These are phyloP conservation scores for Fusarium nisikadoi DNA, from an alignment of 2,329 filamentous ascomycete genomes.

Conservation along the genomic window DNA sequence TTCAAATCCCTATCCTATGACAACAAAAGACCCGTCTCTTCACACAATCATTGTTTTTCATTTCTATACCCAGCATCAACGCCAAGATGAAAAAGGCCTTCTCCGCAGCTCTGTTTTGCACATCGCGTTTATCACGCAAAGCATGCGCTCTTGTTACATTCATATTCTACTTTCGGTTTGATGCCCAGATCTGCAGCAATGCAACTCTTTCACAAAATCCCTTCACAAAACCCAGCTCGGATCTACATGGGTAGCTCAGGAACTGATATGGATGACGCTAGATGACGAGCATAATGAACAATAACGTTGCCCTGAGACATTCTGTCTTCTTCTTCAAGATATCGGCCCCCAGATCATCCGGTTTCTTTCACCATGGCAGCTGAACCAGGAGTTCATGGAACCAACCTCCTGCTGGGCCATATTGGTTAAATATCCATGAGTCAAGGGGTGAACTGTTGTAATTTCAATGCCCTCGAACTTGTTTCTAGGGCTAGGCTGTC, in stretches of 20 bases:
- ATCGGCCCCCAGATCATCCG: constrained; percentile 17
- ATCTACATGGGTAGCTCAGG: background rate
- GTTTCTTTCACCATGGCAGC: constrained; percentile 47
- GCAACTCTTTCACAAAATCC: background rate
- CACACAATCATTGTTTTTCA: background rate
- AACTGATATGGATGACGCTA: too few species aligned
- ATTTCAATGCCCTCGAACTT: constrained; percentile 29
- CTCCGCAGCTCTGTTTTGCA: background rate
- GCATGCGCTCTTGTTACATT: background rate
- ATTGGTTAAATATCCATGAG: constrained; percentile 39
- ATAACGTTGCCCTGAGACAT: constrained; percentile 35
- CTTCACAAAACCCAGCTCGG: background rate
- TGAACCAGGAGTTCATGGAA: constrained; percentile 51
- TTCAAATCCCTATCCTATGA: background rate
- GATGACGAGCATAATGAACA: background rate
- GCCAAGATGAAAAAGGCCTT: background rate
- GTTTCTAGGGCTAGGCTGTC: constrained; percentile 46
- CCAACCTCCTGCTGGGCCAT: constrained; percentile 53
- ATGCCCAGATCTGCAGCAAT: background rate
- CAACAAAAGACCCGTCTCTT: background rate
- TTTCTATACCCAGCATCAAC: background rate
- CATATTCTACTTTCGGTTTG: background rate
- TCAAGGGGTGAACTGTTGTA: constrained; percentile 20
- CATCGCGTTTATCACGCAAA: background rate
- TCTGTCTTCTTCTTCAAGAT: constrained; percentile 24